These are phyloP conservation scores for Xerocomellus dryophilus DNA, from an alignment of 768 basidiomycete genomes.

Conservation along the genomic window DNA sequence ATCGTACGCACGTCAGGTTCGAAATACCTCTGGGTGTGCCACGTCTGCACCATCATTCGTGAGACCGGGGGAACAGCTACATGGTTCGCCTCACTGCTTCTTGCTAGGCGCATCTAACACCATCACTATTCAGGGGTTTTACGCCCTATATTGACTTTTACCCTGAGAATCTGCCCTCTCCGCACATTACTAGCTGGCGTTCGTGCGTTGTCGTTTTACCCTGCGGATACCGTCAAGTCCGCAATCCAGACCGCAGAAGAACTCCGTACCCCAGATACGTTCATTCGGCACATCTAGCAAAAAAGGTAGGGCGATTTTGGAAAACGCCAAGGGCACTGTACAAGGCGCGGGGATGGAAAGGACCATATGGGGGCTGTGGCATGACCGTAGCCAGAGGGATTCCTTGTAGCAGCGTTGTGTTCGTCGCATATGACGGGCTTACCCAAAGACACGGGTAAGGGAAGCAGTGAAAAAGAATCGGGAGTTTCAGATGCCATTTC, in stretches of 20 bases:
- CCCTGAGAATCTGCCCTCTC: conserved; percentile 77
- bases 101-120: conserved; percentile 41
- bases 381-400: conserved; percentile 79
- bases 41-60: conserved; percentile 81
- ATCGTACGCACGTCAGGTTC: conserved; percentile 49
- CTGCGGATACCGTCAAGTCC: conserved; percentile 87
- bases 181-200: conserved; percentile 77
- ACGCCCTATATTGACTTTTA: conserved; percentile 16
- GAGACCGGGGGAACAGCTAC: conserved; percentile 84
- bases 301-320: conserved; percentile 44
- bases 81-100: conserved; percentile 76
- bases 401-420: conserved; percentile 87
- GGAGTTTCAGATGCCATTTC: neutral
- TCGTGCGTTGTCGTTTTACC: conserved; percentile 82
- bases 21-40: conserved; percentile 80
- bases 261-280: conserved; percentile 46
- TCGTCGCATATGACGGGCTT: conserved; percentile 82
- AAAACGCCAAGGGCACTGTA: conserved; percentile 70
- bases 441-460: conserved; percentile 40
- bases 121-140: neutral
- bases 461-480: neutral
- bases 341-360: conserved; percentile 64
- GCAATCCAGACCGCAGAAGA: conserved; percentile 89
- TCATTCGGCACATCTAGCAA: conserved; percentile 13
- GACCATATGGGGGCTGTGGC: conserved; percentile 86